Percentiles rank a stretch among this genome's conserved stretches.
Conservation (phyloP, 768 basidiomycete genomes). For the Coprinellus aureogranulatus region DNA sequence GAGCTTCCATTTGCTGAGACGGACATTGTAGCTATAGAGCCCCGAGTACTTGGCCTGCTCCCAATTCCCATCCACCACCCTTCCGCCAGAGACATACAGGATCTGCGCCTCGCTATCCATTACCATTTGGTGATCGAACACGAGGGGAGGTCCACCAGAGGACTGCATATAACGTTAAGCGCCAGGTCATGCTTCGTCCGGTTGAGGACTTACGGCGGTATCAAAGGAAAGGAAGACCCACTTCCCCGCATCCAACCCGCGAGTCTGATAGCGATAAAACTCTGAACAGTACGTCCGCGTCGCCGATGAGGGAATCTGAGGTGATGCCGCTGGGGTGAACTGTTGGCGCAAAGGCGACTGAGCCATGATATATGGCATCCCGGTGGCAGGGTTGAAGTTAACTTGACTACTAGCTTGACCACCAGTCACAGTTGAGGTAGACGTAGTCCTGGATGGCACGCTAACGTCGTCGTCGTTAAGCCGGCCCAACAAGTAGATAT, state of each 20-base stretch:
- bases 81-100: slow-evolving; percentile 75
- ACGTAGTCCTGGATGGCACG: background rate
- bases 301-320: slow-evolving; percentile 2
- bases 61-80: slow-evolving; percentile 66
- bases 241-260: slow-evolving; percentile 57
- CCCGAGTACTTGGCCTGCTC: slow-evolving; percentile 62
- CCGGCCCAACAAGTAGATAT: slow-evolving; percentile 72
- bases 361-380: slow-evolving; percentile 9
- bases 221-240: slow-evolving; percentile 73
- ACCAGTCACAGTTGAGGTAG: slow-evolving; percentile 5
- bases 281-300: slow-evolving; percentile 52
- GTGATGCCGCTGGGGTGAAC: slow-evolving; percentile 5
- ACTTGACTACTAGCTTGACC: background rate
- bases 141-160: slow-evolving; percentile 65
- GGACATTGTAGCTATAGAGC: slow-evolving; percentile 69
- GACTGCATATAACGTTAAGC: slow-evolving; percentile 33
- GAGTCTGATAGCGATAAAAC: slow-evolving; percentile 73
- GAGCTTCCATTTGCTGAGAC: slow-evolving; percentile 62
- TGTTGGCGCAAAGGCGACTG: slow-evolving; percentile 17
- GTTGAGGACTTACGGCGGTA: slow-evolving; percentile 50
- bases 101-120: slow-evolving; percentile 70
- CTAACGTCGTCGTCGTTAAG: slow-evolving; percentile 54
- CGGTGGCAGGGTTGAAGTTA: background rate
- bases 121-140: slow-evolving; percentile 81
- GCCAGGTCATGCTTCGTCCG: background rate